phyloP scores from a whole-genome alignment of 768 basidiomycete species.

The Leucosporidium creatinivorum region DNA sequence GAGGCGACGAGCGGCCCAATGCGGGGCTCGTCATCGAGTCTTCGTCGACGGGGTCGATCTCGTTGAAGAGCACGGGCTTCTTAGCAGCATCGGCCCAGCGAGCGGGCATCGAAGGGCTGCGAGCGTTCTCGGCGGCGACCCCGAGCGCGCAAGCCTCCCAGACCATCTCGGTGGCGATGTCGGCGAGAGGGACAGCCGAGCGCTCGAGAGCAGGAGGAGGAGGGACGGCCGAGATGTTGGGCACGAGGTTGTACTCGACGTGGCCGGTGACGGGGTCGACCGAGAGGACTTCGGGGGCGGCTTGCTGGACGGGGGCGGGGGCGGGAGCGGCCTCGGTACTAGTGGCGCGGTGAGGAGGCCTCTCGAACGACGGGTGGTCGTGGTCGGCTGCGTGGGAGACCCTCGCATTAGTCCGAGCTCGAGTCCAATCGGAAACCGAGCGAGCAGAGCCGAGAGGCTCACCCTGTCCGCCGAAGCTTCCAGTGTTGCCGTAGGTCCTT shows the following conservation, averaged over 20 bases:
- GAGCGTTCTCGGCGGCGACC: slow-evolving; percentile 12
- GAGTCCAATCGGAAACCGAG: background rate
- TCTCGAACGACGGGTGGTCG: slow-evolving; percentile 19
- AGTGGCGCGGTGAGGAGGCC: slow-evolving; percentile 7
- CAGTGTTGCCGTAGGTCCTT: background rate
- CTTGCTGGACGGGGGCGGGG: background rate
- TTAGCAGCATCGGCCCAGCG: background rate
- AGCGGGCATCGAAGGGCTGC: background rate
- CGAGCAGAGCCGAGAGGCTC: background rate
- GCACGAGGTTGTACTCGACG: slow-evolving; percentile 30
- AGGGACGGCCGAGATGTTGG: slow-evolving; percentile 32
- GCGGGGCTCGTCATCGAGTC: too few species aligned
- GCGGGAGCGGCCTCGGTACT: background rate
- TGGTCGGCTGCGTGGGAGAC: slow-evolving; percentile 9
- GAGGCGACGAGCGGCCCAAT: background rate
- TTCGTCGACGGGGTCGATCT: background rate
- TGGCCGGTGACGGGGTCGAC: background rate
- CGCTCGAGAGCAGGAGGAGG: slow-evolving; percentile 33
- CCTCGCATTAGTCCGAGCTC: background rate
- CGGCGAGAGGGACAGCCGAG: slow-evolving; percentile 34
- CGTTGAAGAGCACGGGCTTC: slow-evolving; percentile 1
- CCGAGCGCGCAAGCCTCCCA: slow-evolving; percentile 26
- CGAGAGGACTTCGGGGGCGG: background rate
- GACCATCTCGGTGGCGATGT: slow-evolving; percentile 34
- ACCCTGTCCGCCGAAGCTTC: background rate